Evolutionary conservation across 257 asterid species (phyloP).

Genomic region (Jaltomata sinuosa): DNA sequence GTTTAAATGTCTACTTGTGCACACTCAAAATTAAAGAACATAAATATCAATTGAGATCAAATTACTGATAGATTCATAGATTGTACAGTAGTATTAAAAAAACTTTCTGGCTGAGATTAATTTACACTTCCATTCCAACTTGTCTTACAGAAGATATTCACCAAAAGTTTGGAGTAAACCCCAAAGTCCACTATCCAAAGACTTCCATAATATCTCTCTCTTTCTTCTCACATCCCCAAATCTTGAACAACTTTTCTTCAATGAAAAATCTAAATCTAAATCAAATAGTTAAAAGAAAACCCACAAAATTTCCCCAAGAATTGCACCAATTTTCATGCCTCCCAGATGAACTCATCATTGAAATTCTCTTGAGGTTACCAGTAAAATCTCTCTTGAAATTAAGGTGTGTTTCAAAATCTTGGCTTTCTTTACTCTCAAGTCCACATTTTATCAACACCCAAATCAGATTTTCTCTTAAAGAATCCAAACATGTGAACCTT

Average conservation of each 20-base stretch:
- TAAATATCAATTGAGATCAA: no score
- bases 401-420: conserved; percentile 43
- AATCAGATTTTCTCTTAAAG: not conserved
- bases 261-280: not conserved
- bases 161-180: not conserved
- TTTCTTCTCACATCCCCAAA: not conserved
- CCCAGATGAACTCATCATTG: conserved; percentile 41
- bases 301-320: not conserved
- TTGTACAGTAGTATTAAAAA: no score
- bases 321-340: conserved; percentile 9
- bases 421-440: conserved; percentile 36
- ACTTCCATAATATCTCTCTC: not conserved
- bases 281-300: not conserved
- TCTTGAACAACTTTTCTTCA: not conserved
- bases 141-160: not conserved
- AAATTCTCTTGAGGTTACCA: conserved; percentile 42
- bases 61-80: no score
- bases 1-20: no score
- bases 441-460: conserved; percentile 25
- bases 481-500: not conserved
- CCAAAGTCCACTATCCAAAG: not conserved
- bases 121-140: not conserved
- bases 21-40: no score
- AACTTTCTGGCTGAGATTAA: not conserved
- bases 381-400: conserved; percentile 33